Percentiles rank a stretch among this genome's conserved stretches.
Conservation (phyloP, 805 yeast genomes). For the Myxozyma mucilagina region DNA sequence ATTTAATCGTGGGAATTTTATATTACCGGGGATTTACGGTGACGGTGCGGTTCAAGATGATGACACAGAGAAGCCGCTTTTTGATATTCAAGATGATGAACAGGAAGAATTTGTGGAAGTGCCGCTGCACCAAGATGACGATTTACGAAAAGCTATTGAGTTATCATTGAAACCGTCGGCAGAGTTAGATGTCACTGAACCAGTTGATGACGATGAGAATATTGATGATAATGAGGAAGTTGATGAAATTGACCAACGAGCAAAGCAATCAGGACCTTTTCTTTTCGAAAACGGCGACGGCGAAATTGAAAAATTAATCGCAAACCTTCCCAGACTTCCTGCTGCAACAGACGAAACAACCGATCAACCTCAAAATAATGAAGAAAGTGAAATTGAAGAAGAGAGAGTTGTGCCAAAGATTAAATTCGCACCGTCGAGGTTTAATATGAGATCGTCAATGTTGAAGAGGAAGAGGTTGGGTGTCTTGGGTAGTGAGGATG, state of each 20-base stretch:
- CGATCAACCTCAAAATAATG: background rate
- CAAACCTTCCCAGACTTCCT: slow-evolving; percentile 21
- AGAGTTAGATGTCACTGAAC: too few relatives aligned
- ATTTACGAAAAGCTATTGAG: slow-evolving; percentile 25
- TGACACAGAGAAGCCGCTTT: slow-evolving; percentile 13
- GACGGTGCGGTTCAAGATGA: background rate
- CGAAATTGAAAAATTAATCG: slow-evolving; percentile 13
- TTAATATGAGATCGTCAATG: slow-evolving; percentile 19
- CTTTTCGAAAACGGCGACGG: slow-evolving; percentile 14
- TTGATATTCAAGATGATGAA: slow-evolving; percentile 19
- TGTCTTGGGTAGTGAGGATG: background rate
- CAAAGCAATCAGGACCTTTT: slow-evolving; percentile 24
- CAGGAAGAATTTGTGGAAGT: background rate
- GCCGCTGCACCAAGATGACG: slow-evolving; percentile 10
- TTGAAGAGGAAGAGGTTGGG: slow-evolving; percentile 15
- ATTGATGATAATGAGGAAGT: background rate
- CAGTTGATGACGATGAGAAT: too few relatives aligned
- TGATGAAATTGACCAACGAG: background rate
- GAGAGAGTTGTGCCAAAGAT: background rate
- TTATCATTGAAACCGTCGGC: slow-evolving; percentile 1
- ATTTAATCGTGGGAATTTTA: slow-evolving; percentile 15
- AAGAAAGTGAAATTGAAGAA: background rate
- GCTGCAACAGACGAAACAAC: background rate
- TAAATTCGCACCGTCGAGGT: slow-evolving; percentile 11
- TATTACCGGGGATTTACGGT: slow-evolving; percentile 16